Evolutionary conservation across 345 rosid species (phyloP).

Genomic region (Gossypium longicalyx): DNA sequence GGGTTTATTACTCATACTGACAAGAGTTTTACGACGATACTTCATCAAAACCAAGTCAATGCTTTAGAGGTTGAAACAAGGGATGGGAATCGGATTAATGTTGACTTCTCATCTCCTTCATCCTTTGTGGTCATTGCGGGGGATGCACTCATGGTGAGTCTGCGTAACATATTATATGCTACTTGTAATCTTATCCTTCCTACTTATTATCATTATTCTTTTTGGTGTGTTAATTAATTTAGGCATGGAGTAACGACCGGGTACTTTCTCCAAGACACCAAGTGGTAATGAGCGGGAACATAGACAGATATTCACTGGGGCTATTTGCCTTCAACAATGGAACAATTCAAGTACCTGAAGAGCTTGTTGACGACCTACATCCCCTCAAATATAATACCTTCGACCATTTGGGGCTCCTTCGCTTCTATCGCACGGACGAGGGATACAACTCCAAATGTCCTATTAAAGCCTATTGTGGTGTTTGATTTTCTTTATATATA

Average conservation of each 20-base stretch:
- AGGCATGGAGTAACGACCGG: constrained; percentile 68
- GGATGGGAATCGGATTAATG: constrained; percentile 39
- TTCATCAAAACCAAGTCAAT: constrained; percentile 50
- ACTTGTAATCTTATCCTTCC: neutral
- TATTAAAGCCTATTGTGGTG: constrained; percentile 46
- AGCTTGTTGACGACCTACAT: constrained; percentile 45
- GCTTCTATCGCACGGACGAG: constrained; percentile 35
- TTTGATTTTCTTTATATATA: neutral
- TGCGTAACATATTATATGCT: neutral
- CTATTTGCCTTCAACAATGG: constrained; percentile 41
- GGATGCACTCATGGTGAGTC: constrained; percentile 48
- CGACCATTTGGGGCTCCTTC: constrained; percentile 40
- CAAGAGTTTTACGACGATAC: constrained; percentile 48
- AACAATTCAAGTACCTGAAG: constrained; percentile 30
- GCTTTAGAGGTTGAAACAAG: constrained; percentile 48
- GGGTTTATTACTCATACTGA: constrained; percentile 49
- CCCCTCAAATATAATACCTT: constrained; percentile 46
- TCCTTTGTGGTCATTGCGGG: constrained; percentile 56
- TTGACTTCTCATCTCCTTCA: constrained; percentile 37
- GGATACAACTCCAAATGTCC: constrained; percentile 41
- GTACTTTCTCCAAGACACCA: constrained; percentile 39
- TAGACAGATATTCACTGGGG: constrained; percentile 46
- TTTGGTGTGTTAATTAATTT: no score
- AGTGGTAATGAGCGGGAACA: constrained; percentile 39
- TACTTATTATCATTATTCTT: neutral